These are phyloP conservation scores for Lodderomyces oxycetoniae DNA, from an alignment of 1,139 yeast genomes.

Conservation along the genomic window DNA sequence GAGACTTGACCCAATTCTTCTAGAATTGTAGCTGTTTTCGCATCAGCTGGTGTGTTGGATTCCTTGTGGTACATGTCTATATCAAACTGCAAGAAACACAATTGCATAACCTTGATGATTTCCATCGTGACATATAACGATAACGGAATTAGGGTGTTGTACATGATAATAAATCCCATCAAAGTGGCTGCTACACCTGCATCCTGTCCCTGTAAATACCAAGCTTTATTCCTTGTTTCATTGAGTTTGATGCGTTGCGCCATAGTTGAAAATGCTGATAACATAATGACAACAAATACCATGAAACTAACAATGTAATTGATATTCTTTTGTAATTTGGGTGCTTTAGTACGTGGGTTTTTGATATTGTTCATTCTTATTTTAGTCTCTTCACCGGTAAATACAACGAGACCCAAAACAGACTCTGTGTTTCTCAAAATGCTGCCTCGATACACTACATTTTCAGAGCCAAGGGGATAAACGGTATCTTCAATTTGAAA, in stretches of 20 bases:
- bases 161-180: constrained; percentile 96
- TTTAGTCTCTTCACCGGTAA: constrained; percentile 94
- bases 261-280: constrained; percentile 79
- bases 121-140: constrained; percentile 97
- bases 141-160: constrained; percentile 89
- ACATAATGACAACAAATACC: constrained; percentile 72
- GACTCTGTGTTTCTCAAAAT: constrained; percentile 75
- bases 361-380: constrained; percentile 91
- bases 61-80: constrained; percentile 89
- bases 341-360: constrained; percentile 89
- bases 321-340: constrained; percentile 78
- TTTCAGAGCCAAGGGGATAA: constrained; percentile 71
- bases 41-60: constrained; percentile 88
- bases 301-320: constrained; percentile 80
- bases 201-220: constrained; percentile 73
- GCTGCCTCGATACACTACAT: constrained; percentile 84
- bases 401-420: constrained; percentile 74
- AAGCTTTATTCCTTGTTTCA: constrained; percentile 44
- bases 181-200: constrained; percentile 88
- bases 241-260: constrained; percentile 59
- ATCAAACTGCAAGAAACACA: constrained; percentile 77
- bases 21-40: constrained; percentile 89
- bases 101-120: constrained; percentile 83
- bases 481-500: constrained; percentile 19
- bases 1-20: constrained; percentile 98